Conservation (phyloP, 1,139 yeast species). For the Tardiomyces depauwii region DNA sequence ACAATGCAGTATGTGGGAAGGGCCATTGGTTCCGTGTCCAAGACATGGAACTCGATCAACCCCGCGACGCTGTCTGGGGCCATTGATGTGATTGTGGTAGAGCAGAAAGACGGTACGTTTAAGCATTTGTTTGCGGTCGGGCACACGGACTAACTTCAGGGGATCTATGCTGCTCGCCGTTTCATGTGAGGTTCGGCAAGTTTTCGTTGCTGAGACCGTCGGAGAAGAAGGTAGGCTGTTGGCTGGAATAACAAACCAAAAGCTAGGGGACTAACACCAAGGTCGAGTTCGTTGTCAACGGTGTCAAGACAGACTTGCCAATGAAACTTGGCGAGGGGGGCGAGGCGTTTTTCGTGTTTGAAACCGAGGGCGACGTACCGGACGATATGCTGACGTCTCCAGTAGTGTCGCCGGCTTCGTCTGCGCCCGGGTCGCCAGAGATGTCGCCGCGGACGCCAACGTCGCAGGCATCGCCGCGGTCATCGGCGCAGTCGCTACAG, state of each 20-base stretch:
- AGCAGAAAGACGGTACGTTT: slow-evolving; percentile 40
- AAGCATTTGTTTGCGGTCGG: neutral
- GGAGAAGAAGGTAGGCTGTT: slow-evolving; percentile 65
- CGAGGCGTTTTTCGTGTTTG: slow-evolving; percentile 95
- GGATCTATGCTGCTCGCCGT: slow-evolving; percentile 83
- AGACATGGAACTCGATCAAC: slow-evolving; percentile 93
- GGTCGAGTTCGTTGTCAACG: slow-evolving; percentile 81
- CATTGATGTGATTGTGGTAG: slow-evolving; percentile 93
- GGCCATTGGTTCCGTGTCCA: slow-evolving; percentile 88
- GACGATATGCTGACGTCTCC: slow-evolving; percentile 82
- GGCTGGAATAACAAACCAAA: too few relatives aligned
- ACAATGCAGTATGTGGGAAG: slow-evolving; percentile 92
- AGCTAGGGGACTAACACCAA: neutral
- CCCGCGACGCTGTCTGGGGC: slow-evolving; percentile 97
- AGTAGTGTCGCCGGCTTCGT: slow-evolving; percentile 66
- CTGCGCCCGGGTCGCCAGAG: slow-evolving; percentile 19
- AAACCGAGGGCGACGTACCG: slow-evolving; percentile 65
- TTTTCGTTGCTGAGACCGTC: slow-evolving; percentile 90
- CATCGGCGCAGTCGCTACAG: slow-evolving; percentile 22
- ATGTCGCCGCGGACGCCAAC: slow-evolving; percentile 4
- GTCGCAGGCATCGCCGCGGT: slow-evolving; percentile 9
- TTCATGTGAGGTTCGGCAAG: slow-evolving; percentile 93
- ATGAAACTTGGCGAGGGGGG: slow-evolving; percentile 98
- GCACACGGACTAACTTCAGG: slow-evolving; percentile 25
- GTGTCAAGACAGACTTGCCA: slow-evolving; percentile 67